phyloP scores from a whole-genome alignment of 257 asterid species.

The Thymus mandschuricus region DNA sequence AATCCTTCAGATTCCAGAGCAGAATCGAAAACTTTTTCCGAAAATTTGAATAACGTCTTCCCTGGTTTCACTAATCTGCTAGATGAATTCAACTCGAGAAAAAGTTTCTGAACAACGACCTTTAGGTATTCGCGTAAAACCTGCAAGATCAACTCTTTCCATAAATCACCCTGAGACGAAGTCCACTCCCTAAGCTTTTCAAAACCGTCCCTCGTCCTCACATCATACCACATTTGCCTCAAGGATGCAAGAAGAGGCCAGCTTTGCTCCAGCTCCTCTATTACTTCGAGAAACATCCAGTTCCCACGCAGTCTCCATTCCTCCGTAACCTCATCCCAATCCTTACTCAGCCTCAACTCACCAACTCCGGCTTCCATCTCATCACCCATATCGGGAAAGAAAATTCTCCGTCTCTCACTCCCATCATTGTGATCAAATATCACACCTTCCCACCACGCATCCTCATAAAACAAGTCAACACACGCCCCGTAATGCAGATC shows the following conservation, averaged over 20 bases:
- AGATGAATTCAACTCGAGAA: constrained; percentile 44
- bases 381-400: constrained; percentile 91
- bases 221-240: constrained; percentile 90
- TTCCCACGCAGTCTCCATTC: constrained; percentile 70
- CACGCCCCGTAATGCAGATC: constrained; percentile 69
- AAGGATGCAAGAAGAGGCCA: constrained; percentile 68
- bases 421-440: constrained; percentile 70
- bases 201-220: constrained; percentile 52
- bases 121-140: constrained; percentile 55
- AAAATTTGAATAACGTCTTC: constrained; percentile 35
- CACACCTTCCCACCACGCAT: constrained; percentile 99
- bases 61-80: constrained; percentile 39
- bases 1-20: constrained; percentile 37
- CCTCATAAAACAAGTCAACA: constrained; percentile 55
- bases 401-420: constrained; percentile 51
- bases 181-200: constrained; percentile 70
- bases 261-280: constrained; percentile 55
- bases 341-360: constrained; percentile 56
- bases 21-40: constrained; percentile 36
- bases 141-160: constrained; percentile 58
- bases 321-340: constrained; percentile 80
- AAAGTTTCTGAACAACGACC: constrained; percentile 43
- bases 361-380: constrained; percentile 54
- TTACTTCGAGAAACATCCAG: constrained; percentile 72
- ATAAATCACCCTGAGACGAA: constrained; percentile 33